Conservation (phyloP, 805 yeast genomes). For the Suhomyces xylopsoci region DNA sequence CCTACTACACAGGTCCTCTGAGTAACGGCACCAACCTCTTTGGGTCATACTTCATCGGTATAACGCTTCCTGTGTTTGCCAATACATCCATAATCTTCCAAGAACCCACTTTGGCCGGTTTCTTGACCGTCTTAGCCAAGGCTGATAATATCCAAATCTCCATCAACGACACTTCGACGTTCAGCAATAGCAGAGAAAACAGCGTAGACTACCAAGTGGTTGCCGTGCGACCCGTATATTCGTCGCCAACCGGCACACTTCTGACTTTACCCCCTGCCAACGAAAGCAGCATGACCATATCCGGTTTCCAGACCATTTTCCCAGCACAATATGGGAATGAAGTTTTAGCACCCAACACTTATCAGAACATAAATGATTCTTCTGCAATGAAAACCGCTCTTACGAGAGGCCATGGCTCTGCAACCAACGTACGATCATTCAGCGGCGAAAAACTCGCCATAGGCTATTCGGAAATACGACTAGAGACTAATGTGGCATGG, state of each 20-base stretch:
- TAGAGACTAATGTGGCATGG: constrained; percentile 52
- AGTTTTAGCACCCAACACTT: constrained; percentile 16
- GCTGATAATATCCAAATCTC: constrained; percentile 32
- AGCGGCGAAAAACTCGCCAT: constrained; percentile 29
- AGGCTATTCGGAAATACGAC: constrained; percentile 29
- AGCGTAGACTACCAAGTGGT: constrained; percentile 27
- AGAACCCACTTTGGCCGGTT: constrained; percentile 66
- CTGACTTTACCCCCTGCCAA: constrained; percentile 3
- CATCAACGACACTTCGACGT: constrained; percentile 17
- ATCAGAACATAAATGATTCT: constrained; percentile 26
- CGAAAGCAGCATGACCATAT: constrained; percentile 39
- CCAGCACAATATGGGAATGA: constrained; percentile 16
- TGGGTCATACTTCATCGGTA: constrained; percentile 56
- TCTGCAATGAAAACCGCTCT: constrained; percentile 29
- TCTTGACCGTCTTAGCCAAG: constrained; percentile 52
- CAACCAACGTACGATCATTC: constrained; percentile 21
- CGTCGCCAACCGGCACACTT: constrained; percentile 4
- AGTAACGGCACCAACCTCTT: constrained; percentile 30
- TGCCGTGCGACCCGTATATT: constrained; percentile 34
- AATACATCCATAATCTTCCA: constrained; percentile 65
- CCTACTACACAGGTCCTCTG: constrained; percentile 64
- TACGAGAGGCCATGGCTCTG: constrained; percentile 24
- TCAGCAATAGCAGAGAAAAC: not conserved
- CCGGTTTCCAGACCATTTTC: constrained; percentile 41
- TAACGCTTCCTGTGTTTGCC: constrained; percentile 73